Evolutionary conservation across 1,139 yeast genomes (phyloP).

Genomic region (Protomyces lactucae-debilis): DNA sequence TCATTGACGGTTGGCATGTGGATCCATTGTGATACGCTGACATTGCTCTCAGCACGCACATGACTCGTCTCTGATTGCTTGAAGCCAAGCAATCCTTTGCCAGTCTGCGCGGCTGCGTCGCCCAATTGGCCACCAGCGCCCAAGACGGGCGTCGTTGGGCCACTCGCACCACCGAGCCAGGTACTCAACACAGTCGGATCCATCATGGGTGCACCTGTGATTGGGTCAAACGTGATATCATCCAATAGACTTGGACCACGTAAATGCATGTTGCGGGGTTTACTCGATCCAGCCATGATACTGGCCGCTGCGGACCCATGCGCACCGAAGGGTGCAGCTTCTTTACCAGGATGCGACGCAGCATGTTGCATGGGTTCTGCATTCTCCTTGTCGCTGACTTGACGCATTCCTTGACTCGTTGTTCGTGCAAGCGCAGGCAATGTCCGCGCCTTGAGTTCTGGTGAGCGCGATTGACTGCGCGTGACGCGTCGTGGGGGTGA

Average conservation of each 20-base stretch:
- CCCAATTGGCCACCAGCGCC: constrained; percentile 8
- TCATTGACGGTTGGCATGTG: not conserved
- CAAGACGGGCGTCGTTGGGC: not conserved
- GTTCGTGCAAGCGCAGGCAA: not conserved
- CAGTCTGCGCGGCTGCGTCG: not conserved
- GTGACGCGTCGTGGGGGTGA: constrained; percentile 14
- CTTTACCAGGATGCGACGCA: not conserved
- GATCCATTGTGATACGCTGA: not conserved
- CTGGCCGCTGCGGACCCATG: not conserved
- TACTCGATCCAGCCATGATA: not conserved
- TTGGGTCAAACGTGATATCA: constrained; percentile 23
- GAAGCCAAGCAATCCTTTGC: not conserved
- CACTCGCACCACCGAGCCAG: constrained; percentile 10
- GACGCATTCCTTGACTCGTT: not conserved
- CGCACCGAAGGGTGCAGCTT: not conserved
- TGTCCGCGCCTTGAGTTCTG: not conserved
- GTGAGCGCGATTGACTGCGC: constrained; percentile 18
- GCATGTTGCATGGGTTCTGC: not conserved
- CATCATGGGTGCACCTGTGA: constrained; percentile 25
- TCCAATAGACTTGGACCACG: constrained; percentile 20
- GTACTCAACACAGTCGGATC: constrained; percentile 8
- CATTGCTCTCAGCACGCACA: constrained; percentile 20
- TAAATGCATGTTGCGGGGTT: constrained; percentile 3
- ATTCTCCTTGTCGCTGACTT: not conserved
- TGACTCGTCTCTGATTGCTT: constrained; percentile 19